These are phyloP conservation scores for Alectoria sarmentosa DNA, from an alignment of 495 filamentous ascomycete genomes.

Conservation along the genomic window DNA sequence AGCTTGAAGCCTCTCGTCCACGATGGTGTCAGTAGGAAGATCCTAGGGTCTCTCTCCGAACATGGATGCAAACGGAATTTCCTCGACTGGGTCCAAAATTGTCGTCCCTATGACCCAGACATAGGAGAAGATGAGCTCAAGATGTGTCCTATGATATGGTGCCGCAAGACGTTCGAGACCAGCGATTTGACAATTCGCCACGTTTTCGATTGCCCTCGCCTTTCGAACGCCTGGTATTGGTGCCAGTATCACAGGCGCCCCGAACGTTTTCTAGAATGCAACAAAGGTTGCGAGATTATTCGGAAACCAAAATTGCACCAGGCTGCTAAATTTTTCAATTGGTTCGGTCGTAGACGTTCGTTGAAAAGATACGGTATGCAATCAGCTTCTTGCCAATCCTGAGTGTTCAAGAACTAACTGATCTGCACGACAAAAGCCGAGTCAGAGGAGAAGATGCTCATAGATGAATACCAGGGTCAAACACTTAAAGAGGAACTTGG, in stretches of 20 bases:
- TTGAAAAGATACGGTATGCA: not conserved
- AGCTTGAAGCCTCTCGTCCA: not conserved
- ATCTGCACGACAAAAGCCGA: not conserved
- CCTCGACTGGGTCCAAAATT: not conserved
- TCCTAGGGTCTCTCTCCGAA: not conserved
- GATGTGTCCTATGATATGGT: slow-evolving; percentile 18
- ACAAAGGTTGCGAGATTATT: not conserved
- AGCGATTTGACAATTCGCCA: not conserved
- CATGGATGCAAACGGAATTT: not conserved
- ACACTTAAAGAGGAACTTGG: not conserved
- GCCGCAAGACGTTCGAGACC: slow-evolving; percentile 12
- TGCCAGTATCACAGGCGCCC: slow-evolving; percentile 10
- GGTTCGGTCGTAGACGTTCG: not conserved
- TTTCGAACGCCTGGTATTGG: slow-evolving; percentile 16
- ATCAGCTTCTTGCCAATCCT: not conserved
- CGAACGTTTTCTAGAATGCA: slow-evolving; percentile 10
- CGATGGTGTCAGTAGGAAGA: not conserved
- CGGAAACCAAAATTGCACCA: not conserved
- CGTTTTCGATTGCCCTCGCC: slow-evolving; percentile 7
- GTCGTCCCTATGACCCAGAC: not conserved
- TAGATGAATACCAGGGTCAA: not conserved
- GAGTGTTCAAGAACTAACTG: not conserved
- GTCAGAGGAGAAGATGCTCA: not conserved
- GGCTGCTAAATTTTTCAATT: slow-evolving; percentile 7
- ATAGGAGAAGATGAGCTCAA: slow-evolving; percentile 2